Conservation (phyloP, 805 yeast genomes). For the Limtongia smithiae region DNA sequence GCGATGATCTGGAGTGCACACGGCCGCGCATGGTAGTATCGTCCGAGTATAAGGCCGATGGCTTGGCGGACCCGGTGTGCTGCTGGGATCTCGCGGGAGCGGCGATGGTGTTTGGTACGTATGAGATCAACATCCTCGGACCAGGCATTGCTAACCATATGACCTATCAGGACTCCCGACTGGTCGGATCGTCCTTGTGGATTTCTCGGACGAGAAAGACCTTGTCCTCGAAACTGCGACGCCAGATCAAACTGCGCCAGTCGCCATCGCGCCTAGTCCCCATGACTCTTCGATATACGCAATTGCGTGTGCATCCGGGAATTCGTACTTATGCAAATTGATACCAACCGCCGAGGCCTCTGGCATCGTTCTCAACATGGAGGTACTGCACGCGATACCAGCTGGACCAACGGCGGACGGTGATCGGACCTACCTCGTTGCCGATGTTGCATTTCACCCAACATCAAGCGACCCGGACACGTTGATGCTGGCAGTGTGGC, state of each 20-base stretch:
- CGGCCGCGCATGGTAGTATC: slow-evolving; percentile 15
- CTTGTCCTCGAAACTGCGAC: neutral
- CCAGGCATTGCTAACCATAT: too few species aligned
- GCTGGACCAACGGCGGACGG: slow-evolving; percentile 3
- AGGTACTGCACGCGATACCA: slow-evolving; percentile 13
- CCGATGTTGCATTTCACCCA: slow-evolving; percentile 23
- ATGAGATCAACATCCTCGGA: too few species aligned
- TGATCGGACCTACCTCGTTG: slow-evolving; percentile 7
- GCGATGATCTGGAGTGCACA: slow-evolving; percentile 23
- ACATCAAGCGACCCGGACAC: slow-evolving; percentile 21
- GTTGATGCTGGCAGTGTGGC: slow-evolving; percentile 24
- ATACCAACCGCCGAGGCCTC: neutral
- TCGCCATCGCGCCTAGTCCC: slow-evolving; percentile 19
- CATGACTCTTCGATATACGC: slow-evolving; percentile 20
- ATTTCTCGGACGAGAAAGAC: slow-evolving; percentile 1
- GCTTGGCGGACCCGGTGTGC: neutral
- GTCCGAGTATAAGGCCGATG: neutral
- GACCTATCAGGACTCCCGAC: neutral
- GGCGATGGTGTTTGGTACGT: slow-evolving; percentile 6
- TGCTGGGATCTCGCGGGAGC: slow-evolving; percentile 20
- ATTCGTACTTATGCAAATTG: slow-evolving; percentile 10
- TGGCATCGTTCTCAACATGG: too few species aligned
- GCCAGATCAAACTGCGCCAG: slow-evolving; percentile 9
- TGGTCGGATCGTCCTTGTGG: neutral
- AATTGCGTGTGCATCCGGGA: slow-evolving; percentile 19